Percentiles rank a stretch among this genome's conserved stretches.
phyloP scores from a whole-genome alignment of 2,329 filamentous ascomycete genomes.

The Trichoderma arundinaceum region DNA sequence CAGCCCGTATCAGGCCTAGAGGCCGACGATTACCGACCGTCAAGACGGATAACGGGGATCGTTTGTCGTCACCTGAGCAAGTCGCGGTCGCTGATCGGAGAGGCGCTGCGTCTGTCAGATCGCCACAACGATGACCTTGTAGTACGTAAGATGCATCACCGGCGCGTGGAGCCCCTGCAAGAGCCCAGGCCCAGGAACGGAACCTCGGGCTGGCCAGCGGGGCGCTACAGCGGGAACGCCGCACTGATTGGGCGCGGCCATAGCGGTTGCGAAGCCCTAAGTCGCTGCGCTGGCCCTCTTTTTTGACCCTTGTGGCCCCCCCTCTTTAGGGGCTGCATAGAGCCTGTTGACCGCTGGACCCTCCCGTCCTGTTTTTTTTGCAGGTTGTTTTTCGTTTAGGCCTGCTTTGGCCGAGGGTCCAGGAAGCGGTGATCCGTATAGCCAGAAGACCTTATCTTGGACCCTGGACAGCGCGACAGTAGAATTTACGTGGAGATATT shows the following conservation, averaged over 20 bases:
- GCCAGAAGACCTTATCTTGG: too few relatives aligned
- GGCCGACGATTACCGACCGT: conserved; percentile 27
- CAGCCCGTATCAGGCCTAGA: neutral
- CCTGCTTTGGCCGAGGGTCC: too few relatives aligned
- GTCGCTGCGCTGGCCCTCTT: neutral
- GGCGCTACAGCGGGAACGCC: neutral
- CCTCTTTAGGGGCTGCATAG: conserved; percentile 3
- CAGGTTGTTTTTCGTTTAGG: too few relatives aligned
- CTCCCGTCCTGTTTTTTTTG: neutral
- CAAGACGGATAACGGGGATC: neutral
- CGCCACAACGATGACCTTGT: neutral
- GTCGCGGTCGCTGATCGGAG: conserved; percentile 1
- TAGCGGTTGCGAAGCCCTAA: too few relatives aligned
- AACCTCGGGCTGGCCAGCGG: neutral
- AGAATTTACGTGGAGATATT: too few relatives aligned
- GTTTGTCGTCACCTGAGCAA: conserved; percentile 6
- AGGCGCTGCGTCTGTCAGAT: conserved; percentile 21
- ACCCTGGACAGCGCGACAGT: too few relatives aligned
- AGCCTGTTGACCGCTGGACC: conserved; percentile 16
- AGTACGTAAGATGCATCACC: conserved; percentile 8
- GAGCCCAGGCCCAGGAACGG: conserved; percentile 6
- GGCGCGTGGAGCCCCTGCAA: too few relatives aligned
- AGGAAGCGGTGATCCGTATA: too few relatives aligned
- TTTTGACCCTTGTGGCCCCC: conserved; percentile 2
- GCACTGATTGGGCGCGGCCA: too few relatives aligned